A percentile compares a stretch with the other conserved stretches of the same genome.
Conservation (phyloP, 257 asterid species). For the Nemophila menziesii region DNA sequence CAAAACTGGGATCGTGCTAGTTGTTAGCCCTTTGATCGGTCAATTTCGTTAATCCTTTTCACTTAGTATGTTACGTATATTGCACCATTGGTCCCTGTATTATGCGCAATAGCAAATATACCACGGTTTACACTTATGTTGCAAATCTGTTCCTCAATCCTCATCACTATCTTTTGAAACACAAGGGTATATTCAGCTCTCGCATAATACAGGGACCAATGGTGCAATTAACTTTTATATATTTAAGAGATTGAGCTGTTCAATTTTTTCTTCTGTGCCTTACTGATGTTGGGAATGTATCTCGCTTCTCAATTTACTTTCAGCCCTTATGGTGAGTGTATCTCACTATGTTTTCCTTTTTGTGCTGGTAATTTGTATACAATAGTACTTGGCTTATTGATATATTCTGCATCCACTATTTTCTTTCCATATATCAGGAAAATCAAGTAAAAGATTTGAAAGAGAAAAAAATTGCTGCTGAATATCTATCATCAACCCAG, state of each 20-base stretch:
- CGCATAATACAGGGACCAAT: no score
- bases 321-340: slow-evolving; percentile 82
- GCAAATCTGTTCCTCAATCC: no score
- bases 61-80: slow-evolving; percentile 11
- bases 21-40: slow-evolving; percentile 96
- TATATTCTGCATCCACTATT: background rate
- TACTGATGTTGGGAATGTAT: slow-evolving; percentile 31
- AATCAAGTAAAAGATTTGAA: slow-evolving; percentile 81
- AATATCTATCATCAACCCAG: slow-evolving; percentile 89
- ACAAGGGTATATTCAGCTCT: no score
- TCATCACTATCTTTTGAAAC: no score
- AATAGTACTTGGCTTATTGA: slow-evolving; percentile 6
- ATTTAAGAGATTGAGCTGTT: slow-evolving; percentile 48
- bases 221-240: no score
- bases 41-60: slow-evolving; percentile 22
- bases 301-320: slow-evolving; percentile 14
- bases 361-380: slow-evolving; percentile 6
- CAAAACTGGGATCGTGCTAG: slow-evolving; percentile 84
- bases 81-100: no score
- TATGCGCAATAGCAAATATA: no score
- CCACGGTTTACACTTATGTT: no score
- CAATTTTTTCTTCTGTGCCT: slow-evolving; percentile 23
- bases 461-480: slow-evolving; percentile 77
- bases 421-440: slow-evolving; percentile 37
- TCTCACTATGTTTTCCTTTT: slow-evolving; percentile 5